A percentile compares a stretch with the other conserved stretches of the same genome.
phyloP scores from a whole-genome alignment of 768 basidiomycete genomes.

The Suillus discolor region DNA sequence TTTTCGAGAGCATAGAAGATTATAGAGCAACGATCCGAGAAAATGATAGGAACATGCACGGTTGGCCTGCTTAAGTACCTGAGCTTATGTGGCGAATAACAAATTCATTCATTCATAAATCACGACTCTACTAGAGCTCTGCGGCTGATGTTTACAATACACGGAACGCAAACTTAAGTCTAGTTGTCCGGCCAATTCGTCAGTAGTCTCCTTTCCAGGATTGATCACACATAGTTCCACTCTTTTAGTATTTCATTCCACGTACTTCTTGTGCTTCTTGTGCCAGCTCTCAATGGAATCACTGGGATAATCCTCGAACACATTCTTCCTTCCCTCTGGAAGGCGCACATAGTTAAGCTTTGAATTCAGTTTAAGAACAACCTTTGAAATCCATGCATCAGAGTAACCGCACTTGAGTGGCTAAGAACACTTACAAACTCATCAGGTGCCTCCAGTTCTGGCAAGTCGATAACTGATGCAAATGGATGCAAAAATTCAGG shows the following conservation, averaged over 20 bases:
- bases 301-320: constrained; percentile 45
- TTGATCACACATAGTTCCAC: not conserved
- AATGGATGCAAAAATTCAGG: constrained; percentile 69
- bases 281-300: constrained; percentile 63
- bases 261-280: constrained; percentile 48
- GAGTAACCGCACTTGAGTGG: not conserved
- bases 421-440: constrained; percentile 44
- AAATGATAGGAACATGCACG: no score
- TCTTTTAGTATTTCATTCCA: constrained; percentile 22
- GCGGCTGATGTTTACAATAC: not conserved
- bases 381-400: constrained; percentile 31
- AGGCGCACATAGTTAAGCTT: constrained; percentile 64
- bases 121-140: no score
- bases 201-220: not conserved
- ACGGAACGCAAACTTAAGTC: not conserved
- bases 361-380: constrained; percentile 47
- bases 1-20: not conserved
- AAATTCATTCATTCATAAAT: no score
- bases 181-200: not conserved
- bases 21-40: no score
- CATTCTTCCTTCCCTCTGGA: constrained; percentile 57
- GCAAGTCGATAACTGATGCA: constrained; percentile 65
- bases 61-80: no score
- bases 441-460: constrained; percentile 52
- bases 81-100: no score